These are phyloP conservation scores for Flaveria bidentis DNA, from an alignment of 129 eudicot species.

Conservation along the genomic window DNA sequence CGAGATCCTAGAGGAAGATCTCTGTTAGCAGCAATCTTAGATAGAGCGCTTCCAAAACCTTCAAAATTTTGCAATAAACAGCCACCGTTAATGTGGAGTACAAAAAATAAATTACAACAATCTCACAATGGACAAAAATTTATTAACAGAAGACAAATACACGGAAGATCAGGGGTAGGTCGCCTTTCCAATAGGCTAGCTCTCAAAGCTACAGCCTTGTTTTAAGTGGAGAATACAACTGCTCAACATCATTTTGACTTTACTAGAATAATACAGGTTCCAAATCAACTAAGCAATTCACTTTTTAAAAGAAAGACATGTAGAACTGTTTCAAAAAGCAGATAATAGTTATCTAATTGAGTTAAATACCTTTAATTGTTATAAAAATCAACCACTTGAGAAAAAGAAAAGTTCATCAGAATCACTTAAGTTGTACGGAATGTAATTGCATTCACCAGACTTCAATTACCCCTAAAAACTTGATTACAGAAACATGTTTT, in stretches of 20 bases:
- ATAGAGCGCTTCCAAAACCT: conserved; percentile 92
- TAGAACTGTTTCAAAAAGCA: conserved; percentile 3
- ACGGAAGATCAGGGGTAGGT: background rate
- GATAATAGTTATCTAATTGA: conserved; percentile 9
- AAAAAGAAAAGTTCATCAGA: background rate
- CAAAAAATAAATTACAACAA: background rate
- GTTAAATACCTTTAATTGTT: background rate
- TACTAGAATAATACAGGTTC: conserved; percentile 1
- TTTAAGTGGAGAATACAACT: background rate
- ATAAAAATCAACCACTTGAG: conserved; percentile 13
- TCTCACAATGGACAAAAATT: background rate
- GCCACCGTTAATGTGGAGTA: conserved; percentile 10
- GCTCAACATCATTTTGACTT: conserved; percentile 5
- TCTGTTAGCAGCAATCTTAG: conserved; percentile 79
- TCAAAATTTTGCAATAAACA: conserved; percentile 32
- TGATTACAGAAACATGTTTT: no score
- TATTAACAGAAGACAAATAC: background rate
- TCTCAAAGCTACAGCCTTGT: background rate
- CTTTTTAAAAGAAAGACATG: conserved; percentile 1
- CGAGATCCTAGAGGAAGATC: conserved; percentile 80
- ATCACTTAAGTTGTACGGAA: background rate
- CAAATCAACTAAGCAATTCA: background rate
- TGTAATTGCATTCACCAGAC: no score
- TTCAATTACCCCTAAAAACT: no score
- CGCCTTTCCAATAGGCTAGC: background rate